phyloP scores from a whole-genome alignment of 257 asterid genomes.

The Plantago elongata region DNA sequence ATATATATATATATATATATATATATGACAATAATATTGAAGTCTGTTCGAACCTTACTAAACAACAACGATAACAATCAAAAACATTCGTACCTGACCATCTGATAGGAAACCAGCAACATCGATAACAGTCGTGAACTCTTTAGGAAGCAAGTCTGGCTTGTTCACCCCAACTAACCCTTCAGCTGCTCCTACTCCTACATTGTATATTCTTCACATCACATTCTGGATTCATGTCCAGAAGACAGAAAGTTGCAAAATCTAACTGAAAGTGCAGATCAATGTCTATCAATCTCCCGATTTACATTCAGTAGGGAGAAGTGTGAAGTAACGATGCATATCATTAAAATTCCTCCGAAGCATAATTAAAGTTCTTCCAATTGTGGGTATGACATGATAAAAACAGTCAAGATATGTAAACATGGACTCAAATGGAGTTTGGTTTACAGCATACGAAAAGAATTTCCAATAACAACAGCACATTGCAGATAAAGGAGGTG shows the following conservation, averaged over 20 bases:
- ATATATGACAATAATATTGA: background rate
- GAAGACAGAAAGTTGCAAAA: background rate
- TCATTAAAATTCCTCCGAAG: background rate
- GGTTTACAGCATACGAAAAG: background rate
- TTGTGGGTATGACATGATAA: background rate
- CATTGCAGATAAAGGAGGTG: background rate
- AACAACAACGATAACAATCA: background rate
- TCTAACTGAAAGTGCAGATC: background rate
- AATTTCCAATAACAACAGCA: background rate
- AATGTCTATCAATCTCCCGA: background rate
- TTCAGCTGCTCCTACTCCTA: conserved; percentile 74
- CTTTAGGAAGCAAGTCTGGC: conserved; percentile 84
- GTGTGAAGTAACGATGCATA: background rate
- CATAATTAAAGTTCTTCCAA: too few relatives aligned
- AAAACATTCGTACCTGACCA: conserved; percentile 64
- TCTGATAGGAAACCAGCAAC: conserved; percentile 96
- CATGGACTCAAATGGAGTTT: background rate
- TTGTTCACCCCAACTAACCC: conserved; percentile 76
- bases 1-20: too few relatives aligned
- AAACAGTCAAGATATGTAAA: background rate
- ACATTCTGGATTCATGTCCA: background rate
- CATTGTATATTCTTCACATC: conserved; percentile 18
- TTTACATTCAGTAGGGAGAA: background rate
- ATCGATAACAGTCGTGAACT: conserved; percentile 68
- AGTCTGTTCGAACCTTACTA: background rate